Conservation (phyloP, 768 basidiomycete species). For the Amanita thiersii region DNA sequence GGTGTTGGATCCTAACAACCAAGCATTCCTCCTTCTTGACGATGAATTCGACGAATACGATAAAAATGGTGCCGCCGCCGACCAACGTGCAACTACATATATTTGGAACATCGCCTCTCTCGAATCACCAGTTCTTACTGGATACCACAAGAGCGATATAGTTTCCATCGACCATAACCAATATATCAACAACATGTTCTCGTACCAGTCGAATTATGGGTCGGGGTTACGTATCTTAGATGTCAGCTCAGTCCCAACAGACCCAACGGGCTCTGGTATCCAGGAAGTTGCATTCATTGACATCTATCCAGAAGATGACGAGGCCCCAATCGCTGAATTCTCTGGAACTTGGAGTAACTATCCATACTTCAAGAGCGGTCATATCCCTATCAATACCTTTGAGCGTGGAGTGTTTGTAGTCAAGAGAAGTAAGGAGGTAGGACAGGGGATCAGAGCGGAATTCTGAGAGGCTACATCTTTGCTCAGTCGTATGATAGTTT, state of each 20-base stretch:
- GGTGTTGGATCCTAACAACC: conserved; percentile 20
- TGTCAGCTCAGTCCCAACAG: conserved; percentile 17
- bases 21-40: conserved; percentile 20
- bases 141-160: conserved; percentile 18
- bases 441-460: no score
- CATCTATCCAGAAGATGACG: background rate
- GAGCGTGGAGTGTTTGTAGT: conserved; percentile 11
- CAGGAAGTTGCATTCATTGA: conserved; percentile 20
- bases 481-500: no score
- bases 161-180: conserved; percentile 22
- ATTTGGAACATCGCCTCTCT: conserved; percentile 23
- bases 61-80: conserved; percentile 13
- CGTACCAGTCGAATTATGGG: conserved; percentile 22
- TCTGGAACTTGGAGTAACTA: conserved; percentile 12
- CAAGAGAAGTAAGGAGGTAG: no score
- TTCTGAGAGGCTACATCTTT: no score
- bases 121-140: conserved; percentile 18
- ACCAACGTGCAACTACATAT: conserved; percentile 18
- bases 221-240: conserved; percentile 21
- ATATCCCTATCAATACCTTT: conserved; percentile 13
- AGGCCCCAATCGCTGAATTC: conserved; percentile 9
- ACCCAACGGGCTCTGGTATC: conserved; percentile 20
- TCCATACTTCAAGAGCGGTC: conserved; percentile 11
- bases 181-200: conserved; percentile 18
- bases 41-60: conserved; percentile 20